Conservation (phyloP, 129 eudicot species). For the Centaurea solstitialis region DNA sequence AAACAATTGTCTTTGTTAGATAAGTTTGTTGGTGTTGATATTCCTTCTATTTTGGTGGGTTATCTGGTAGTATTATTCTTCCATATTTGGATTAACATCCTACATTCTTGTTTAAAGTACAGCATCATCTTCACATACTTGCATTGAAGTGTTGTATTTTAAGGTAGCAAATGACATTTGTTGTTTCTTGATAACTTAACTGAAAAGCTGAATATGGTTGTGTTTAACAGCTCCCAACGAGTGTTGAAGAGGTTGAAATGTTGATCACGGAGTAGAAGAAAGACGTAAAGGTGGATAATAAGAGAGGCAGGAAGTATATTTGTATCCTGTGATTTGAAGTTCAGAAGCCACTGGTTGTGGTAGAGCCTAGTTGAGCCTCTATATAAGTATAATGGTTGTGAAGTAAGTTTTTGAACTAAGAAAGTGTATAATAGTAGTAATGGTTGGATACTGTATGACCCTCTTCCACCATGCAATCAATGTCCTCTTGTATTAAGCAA, state of each 20-base stretch:
- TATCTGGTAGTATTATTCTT: not conserved
- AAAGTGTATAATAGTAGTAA: slow-evolving; percentile 35
- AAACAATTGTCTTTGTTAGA: not conserved
- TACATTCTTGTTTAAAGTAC: not conserved
- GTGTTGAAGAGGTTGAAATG: slow-evolving; percentile 36
- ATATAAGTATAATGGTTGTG: slow-evolving; percentile 26
- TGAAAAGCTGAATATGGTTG: not conserved
- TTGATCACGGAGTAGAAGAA: slow-evolving; percentile 36
- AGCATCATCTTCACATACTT: not conserved
- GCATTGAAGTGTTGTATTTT: not conserved
- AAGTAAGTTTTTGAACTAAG: slow-evolving; percentile 12
- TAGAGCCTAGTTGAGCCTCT: slow-evolving; percentile 35
- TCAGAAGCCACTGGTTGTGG: slow-evolving; percentile 37
- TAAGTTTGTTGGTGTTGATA: not conserved
- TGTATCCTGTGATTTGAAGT: slow-evolving; percentile 26
- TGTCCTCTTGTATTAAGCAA: slow-evolving; percentile 14
- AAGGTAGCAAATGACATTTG: not conserved
- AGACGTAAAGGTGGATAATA: slow-evolving; percentile 17
- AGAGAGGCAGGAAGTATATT: slow-evolving; percentile 12
- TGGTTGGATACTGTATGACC: slow-evolving; percentile 14
- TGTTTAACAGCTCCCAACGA: slow-evolving; percentile 23
- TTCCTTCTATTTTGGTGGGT: not conserved
- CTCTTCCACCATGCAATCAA: slow-evolving; percentile 22
- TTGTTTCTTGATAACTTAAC: not conserved
- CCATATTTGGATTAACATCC: not conserved